Base-by-base conservation (phyloP, 2,329 filamentous ascomycete genomes). In the Penicillium capsulatum region DNA sequence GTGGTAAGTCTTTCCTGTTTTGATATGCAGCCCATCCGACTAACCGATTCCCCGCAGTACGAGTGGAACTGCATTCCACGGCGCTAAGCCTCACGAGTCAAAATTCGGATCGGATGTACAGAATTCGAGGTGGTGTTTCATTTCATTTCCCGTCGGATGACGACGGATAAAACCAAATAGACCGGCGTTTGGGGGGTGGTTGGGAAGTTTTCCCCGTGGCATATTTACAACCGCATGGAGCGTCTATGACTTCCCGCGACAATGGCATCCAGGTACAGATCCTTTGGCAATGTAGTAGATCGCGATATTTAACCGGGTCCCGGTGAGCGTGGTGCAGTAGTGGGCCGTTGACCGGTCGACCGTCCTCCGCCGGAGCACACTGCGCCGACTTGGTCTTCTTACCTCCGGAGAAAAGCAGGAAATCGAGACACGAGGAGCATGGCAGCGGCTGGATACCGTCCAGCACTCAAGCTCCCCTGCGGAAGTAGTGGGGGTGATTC, bases 1-100 rank as follows among this genome's bases (percentile, higher is more conserved):
- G 91, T 98, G 66, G 86, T 92, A 60, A 78, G 82, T 79, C 43
- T 28, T 34, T 15, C 17, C 11, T 16, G 7, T 36, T 35, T 40
- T 31, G 19, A n/a, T 11, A 9, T 15, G 13, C 11, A 24, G n/a
- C 10, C 20, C 16, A n/a, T 19, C 17, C 27, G 13, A 34, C 59
- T 59, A 46, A 63, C 39, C 10, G 29, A 11, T 24, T 13, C 19
- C 19, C 19, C 13, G 19, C 54, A 77, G 74, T 77, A 76, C 52
- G 74, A 78, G 60, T 78, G 75, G 75, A 71, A 75, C 51, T 77
- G 75, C 50, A 69, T 78, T 30, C 72, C 74, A 47, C 65, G 72
- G 19, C 70, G 68, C 47, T 71, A 54, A 59, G 31, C 13, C 26
- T 28, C 13, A 24, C 19, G 5, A 22, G 9, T 22, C 9, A 5